These are phyloP conservation scores for Plectosphaerella cucumerina DNA, from an alignment of 2,329 filamentous ascomycete species.

Conservation along the genomic window DNA sequence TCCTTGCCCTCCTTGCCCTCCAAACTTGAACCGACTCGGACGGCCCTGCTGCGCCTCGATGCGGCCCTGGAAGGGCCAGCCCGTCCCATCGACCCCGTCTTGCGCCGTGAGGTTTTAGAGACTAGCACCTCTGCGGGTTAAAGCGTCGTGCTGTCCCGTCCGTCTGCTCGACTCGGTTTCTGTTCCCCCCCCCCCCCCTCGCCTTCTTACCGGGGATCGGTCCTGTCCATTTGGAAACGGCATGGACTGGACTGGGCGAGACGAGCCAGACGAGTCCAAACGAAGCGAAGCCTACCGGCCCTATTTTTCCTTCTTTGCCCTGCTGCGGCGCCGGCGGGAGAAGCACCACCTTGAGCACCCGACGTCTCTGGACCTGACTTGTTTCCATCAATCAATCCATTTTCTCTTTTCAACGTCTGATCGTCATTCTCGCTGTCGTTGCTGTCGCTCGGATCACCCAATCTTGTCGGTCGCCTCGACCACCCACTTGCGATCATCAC, in stretches of 20 bases:
- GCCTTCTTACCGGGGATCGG: not conserved
- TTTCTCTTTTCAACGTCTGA: not conserved
- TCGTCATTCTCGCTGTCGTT: not conserved
- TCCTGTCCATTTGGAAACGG: not conserved
- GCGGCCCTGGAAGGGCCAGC: not conserved
- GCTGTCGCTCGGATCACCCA: no score
- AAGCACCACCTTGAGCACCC: no score
- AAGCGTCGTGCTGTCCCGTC: not conserved
- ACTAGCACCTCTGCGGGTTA: not conserved
- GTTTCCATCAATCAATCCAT: no score
- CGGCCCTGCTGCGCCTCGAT: not conserved
- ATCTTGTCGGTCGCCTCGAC: no score
- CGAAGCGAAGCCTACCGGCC: no score
- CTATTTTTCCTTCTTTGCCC: no score
- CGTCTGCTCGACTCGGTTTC: not conserved
- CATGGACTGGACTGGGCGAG: constrained; percentile 1
- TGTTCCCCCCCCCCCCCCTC: no score
- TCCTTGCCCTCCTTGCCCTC: no score
- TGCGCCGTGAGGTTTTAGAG: not conserved
- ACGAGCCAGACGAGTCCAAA: not conserved
- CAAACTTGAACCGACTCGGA: not conserved
- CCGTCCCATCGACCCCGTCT: not conserved
- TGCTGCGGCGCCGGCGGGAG: no score
- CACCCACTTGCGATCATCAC: not conserved
- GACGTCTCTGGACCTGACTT: no score